Base-by-base conservation (phyloP, 805 yeast species). In the Ogataea nonfermentans region DNA sequence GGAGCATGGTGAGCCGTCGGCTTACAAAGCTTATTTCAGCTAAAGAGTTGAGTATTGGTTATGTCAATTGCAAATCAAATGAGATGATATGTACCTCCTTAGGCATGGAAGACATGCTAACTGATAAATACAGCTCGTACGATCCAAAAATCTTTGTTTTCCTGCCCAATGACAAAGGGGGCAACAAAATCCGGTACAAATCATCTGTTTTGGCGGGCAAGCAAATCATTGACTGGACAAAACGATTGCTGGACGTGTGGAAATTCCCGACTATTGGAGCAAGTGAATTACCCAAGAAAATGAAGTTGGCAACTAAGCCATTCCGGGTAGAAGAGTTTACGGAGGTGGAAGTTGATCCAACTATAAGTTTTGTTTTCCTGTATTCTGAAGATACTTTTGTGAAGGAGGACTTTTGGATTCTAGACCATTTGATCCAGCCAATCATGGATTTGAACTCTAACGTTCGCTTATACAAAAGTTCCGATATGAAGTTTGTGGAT, bases 341-440 rank as follows among this genome's bases (percentile, higher is more conserved):
- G 15, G 64, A 56, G 27, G 57, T 69, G 9, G 53, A 53, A 9
- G 45, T 43, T 19, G 63, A 60, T 20, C 63, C 81, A 53, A 57
- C 68, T 26, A 62, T 80, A 3, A 68, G 79, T 0, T 74, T 81
- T 46, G 70, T 82, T 4, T 80, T 73, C 47, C 62, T 68, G 32
- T 76, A 70, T 52, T 81, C 79, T 41, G 60, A 61, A n/a, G 68
- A 71, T 13, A 65, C 76, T 0, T 63, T 65, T 4, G 67, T 78
- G 1, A 68, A 67, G 2, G 93, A 85, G 55, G 93, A 85, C 59
- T 73, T 71, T 47, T 73, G 73, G 20, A 59, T 83, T 4, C 63
- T 85, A 42, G 79, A 81, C 5, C 73, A 80, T 48, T 50, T 85
- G 29, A 58, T 81, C 29, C 84, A 81, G 39, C 78, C 78, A 9